Conservation (phyloP, 371 early-diverging fungal species). For the Mortierella sp. region DNA sequence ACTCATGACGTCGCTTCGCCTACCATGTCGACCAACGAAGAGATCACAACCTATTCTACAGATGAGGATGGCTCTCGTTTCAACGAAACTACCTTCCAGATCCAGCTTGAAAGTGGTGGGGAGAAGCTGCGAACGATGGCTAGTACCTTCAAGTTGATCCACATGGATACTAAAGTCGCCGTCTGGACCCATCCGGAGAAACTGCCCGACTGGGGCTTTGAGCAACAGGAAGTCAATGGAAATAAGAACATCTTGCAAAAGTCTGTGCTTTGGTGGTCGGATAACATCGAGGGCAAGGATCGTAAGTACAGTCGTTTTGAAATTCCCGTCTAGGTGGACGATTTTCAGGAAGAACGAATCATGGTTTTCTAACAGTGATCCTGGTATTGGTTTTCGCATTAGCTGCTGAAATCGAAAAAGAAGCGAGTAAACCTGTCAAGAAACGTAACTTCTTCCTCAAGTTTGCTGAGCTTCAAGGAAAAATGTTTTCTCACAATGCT, state of each 20-base stretch:
- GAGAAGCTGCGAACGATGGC: conserved; percentile 66
- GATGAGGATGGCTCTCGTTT: conserved; percentile 60
- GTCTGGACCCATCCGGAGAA: conserved; percentile 80
- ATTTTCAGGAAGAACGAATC: not conserved
- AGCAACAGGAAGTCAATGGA: conserved; percentile 96
- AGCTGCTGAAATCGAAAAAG: conserved; percentile 39
- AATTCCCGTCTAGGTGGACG: too few relatives aligned
- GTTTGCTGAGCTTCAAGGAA: conserved; percentile 89
- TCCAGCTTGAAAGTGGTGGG: conserved; percentile 68
- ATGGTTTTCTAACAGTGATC: not conserved
- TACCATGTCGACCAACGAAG: conserved; percentile 95
- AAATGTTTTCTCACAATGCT: conserved; percentile 94
- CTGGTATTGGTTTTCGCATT: not conserved
- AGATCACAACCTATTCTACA: conserved; percentile 84
- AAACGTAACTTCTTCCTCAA: conserved; percentile 81
- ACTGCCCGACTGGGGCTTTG: conserved; percentile 97
- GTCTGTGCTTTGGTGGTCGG: conserved; percentile 83
- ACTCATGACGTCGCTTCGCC: conserved; percentile 99
- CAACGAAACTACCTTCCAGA: conserved; percentile 78
- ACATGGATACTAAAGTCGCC: conserved; percentile 85
- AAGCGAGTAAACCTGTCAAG: conserved; percentile 58
- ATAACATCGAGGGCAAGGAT: conserved; percentile 76
- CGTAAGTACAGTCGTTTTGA: conserved; percentile 34
- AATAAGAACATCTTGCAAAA: conserved; percentile 86
- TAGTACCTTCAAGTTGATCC: conserved; percentile 75